Base-by-base conservation (phyloP, 2,329 filamentous ascomycete genomes). In the Fusarium stilboides region DNA sequence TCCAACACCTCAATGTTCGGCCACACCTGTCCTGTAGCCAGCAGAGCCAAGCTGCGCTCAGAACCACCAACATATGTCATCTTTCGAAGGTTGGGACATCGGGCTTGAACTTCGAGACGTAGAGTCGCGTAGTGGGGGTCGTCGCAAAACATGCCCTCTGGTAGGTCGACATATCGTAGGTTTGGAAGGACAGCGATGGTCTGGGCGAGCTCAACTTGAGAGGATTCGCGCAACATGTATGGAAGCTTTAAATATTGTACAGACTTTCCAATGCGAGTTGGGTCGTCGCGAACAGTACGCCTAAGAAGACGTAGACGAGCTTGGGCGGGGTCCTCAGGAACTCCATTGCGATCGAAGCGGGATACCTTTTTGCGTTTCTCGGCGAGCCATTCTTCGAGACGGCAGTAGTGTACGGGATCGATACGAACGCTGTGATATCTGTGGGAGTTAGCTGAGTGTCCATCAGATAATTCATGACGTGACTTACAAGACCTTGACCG, bases 391-490 rank as follows among this genome's bases (percentile, higher is more conserved):
- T 92, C 91, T 80, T 98, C 95, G 74, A 92, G 91, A 69, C 92
- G 89, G 83, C 95, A 98, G 82, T 97, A 98, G 81, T 98, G 95
- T 33, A 98, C 94, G 19, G 92, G 88, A 78, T 98, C 95, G 78
- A 98, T 96, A 62, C 94, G 92, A 70, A 98, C 90, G 83, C 94
- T 94, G 75, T 91, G 90, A 79, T 97, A 97, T 71, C 93, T 97
- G 74, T 36, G 46, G 40, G 13, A 45, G 44, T 74, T 43, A 74
- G 71, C 26, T 52, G 28, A 40, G 28, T 46, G 37, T 44, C 28
- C 17, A 54, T 40, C 22, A 55, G 45, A 36, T 33, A 47, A 49
- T 17, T 17, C 22, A 57, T 49, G 34, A 44, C 39, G 37, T 44
- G 45, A 86, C 91, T 79, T 85, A 97, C 92, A 91, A 78, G 56